These are phyloP conservation scores for Saccharomycopsis sp. DNA, from an alignment of 805 yeast species.

Conservation along the genomic window DNA sequence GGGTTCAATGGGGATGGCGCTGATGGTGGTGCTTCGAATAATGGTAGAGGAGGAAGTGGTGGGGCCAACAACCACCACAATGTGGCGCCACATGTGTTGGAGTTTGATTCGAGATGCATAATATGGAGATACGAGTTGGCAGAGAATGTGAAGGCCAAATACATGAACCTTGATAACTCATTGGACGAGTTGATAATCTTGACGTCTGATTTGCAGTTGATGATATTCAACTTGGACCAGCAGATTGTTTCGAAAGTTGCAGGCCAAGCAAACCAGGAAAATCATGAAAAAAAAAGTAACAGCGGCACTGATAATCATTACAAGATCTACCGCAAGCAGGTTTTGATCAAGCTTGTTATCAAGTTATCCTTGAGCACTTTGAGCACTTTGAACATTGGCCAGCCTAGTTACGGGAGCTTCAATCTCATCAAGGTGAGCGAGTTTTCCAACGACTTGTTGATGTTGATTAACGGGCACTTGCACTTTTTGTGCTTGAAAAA, in stretches of 20 bases:
- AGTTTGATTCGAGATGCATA: conserved; percentile 23
- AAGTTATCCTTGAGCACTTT: conserved; percentile 20
- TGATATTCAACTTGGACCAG: conserved; percentile 24
- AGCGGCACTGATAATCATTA: neutral
- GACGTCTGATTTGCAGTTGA: conserved; percentile 20
- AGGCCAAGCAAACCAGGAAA: conserved; percentile 19
- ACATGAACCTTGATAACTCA: conserved; percentile 21
- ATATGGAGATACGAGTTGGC: conserved; percentile 27
- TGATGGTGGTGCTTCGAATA: neutral
- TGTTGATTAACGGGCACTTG: conserved; percentile 25
- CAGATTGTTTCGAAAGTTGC: conserved; percentile 16
- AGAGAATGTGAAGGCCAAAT: conserved; percentile 13
- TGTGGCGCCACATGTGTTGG: neutral
- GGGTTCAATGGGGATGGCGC: neutral
- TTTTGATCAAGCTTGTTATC: conserved; percentile 14
- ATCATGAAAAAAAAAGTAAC: conserved; percentile 9
- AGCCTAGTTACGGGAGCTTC: conserved; percentile 22
- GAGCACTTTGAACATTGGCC: neutral
- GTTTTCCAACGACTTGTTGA: conserved; percentile 22
- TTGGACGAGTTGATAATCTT: conserved; percentile 23
- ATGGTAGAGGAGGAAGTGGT: too few species aligned
- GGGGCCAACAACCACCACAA: neutral
- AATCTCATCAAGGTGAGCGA: conserved; percentile 12
- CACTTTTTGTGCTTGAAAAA: conserved; percentile 20
- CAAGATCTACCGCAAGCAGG: conserved; percentile 15